Conservation (phyloP, 306 rosid species). For the Abrus precatorius region DNA sequence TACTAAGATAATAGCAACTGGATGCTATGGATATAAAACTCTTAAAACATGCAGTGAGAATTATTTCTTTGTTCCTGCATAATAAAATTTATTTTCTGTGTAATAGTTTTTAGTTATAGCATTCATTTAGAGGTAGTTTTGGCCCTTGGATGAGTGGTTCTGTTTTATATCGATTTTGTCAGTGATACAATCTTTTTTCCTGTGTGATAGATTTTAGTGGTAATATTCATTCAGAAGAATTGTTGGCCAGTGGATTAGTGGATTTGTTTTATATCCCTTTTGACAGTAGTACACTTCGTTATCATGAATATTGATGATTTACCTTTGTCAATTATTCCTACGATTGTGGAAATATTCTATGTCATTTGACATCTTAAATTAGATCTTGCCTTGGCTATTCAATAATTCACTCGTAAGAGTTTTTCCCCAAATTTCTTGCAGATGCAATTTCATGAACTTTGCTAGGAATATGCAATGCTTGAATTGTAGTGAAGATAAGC, state of each 20-base stretch:
- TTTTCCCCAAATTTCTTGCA: constrained; percentile 48
- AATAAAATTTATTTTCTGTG: constrained; percentile 21
- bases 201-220: no score
- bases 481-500: constrained; percentile 70
- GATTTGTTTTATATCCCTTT: background rate
- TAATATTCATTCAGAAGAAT: no score
- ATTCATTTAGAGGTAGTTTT: constrained; percentile 25
- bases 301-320: no score
- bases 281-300: background rate
- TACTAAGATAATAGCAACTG: constrained; percentile 24
- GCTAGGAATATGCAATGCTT: constrained; percentile 69
- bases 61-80: constrained; percentile 22
- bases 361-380: background rate
- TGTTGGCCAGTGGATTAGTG: no score
- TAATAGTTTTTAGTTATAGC: constrained; percentile 18
- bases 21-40: constrained; percentile 14
- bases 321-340: no score
- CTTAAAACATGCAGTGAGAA: constrained; percentile 2
- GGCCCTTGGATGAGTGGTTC: background rate
- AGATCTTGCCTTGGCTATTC: constrained; percentile 29
- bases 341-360: no score
- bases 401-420: constrained; percentile 29
- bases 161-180: no score
- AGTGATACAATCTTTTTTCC: no score
- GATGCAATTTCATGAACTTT: constrained; percentile 90